A percentile compares a stretch with the other conserved stretches of the same genome.
Conservation (phyloP, 169 alveolate genomes). For the Babesia ovis region DNA sequence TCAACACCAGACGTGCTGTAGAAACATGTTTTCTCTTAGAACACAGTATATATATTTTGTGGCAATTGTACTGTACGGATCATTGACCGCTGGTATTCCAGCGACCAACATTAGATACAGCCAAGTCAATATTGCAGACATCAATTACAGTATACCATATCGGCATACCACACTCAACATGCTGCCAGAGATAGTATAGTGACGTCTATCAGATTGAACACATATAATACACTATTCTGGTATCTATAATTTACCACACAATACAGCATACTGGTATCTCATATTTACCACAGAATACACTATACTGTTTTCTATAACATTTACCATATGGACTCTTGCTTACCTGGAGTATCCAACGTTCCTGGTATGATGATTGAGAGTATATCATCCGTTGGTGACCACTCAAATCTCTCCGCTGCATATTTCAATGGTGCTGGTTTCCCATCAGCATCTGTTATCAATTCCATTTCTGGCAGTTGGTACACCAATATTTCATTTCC, state of each 20-base stretch:
- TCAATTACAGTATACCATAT: slow-evolving; percentile 7
- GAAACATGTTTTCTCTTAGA: background rate
- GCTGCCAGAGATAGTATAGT: slow-evolving; percentile 2
- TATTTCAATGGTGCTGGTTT: slow-evolving; percentile 82
- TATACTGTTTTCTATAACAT: too few species aligned
- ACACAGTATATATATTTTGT: background rate
- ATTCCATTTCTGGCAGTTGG: slow-evolving; percentile 80
- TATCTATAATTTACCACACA: too few species aligned
- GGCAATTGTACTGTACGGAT: slow-evolving; percentile 54
- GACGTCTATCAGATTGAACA: background rate
- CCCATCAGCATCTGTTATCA: slow-evolving; percentile 77
- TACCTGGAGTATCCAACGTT: slow-evolving; percentile 86
- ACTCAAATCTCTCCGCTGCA: slow-evolving; percentile 83
- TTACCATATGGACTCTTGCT: too few species aligned
- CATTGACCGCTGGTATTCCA: slow-evolving; percentile 29
- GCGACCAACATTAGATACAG: slow-evolving; percentile 26
- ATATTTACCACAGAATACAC: too few species aligned
- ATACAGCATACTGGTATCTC: too few species aligned
- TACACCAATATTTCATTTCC: slow-evolving; percentile 73
- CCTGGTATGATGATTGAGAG: slow-evolving; percentile 86
- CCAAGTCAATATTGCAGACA: slow-evolving; percentile 29
- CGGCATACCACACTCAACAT: slow-evolving; percentile 38
- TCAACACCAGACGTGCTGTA: slow-evolving; percentile 76
- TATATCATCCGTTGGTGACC: slow-evolving; percentile 90
- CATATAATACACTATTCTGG: background rate